These are phyloP conservation scores for Hyaloscypha bicolor DNA, from an alignment of 495 filamentous ascomycete species.

Conservation along the genomic window DNA sequence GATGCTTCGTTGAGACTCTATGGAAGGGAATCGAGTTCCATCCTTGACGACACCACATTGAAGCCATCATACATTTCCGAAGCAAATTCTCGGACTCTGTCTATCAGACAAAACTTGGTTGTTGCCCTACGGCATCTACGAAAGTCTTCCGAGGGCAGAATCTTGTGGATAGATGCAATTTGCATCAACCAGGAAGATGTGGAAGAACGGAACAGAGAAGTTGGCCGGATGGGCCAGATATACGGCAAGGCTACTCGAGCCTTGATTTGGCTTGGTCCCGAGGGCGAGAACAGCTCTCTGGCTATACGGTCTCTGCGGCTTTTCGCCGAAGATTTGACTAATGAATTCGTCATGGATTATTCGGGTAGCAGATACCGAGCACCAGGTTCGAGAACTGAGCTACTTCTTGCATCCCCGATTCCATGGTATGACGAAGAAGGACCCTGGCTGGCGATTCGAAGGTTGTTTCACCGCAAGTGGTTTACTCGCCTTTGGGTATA, in stretches of 20 bases:
- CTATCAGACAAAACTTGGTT: conserved; percentile 32
- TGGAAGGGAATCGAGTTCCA: too few species aligned
- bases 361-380: background rate
- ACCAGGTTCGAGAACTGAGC: background rate
- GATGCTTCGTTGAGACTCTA: too few species aligned
- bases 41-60: too few species aligned
- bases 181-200: conserved; percentile 40
- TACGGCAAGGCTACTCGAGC: conserved; percentile 31
- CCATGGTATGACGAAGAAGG: background rate
- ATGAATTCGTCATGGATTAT: background rate
- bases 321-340: conserved; percentile 2
- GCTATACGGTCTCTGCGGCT: conserved; percentile 9
- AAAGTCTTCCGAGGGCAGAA: conserved; percentile 16
- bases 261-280: conserved; percentile 36
- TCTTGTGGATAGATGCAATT: too few species aligned
- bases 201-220: conserved; percentile 37
- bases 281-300: conserved; percentile 10
- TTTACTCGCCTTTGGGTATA: conserved; percentile 22
- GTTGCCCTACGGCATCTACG: conserved; percentile 33
- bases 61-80: too few species aligned
- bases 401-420: background rate
- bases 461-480: conserved; percentile 1
- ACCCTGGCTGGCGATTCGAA: background rate
- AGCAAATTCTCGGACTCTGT: background rate
- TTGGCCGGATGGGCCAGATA: conserved; percentile 37